phyloP scores from a whole-genome alignment of 1,284 basidiomycete species.

The Cutaneotrichosporon sp. region DNA sequence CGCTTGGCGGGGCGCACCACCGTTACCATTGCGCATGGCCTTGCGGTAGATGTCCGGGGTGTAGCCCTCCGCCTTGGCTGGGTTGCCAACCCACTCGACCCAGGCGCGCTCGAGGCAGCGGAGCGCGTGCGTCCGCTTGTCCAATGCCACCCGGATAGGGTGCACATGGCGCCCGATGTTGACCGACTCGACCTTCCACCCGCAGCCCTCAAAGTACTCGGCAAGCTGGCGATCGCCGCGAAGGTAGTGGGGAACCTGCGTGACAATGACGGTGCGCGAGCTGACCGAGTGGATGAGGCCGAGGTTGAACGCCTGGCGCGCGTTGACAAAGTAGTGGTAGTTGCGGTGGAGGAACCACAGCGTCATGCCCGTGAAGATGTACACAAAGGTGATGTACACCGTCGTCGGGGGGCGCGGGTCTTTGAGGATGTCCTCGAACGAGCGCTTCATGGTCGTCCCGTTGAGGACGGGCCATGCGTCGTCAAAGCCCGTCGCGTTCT shows the following conservation, averaged over 20 bases:
- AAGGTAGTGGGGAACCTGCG: conserved; percentile 77
- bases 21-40: neutral
- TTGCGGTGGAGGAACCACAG: conserved; percentile 85
- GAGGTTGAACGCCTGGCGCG: conserved; percentile 88
- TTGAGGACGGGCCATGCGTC: conserved; percentile 4
- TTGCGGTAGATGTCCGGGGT: conserved; percentile 39
- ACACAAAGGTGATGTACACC: conserved; percentile 88
- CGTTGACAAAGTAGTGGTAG: conserved; percentile 85
- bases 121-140: conserved; percentile 74
- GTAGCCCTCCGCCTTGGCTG: conserved; percentile 61
- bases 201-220: conserved; percentile 83
- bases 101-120: conserved; percentile 78
- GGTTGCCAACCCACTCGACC: conserved; percentile 90
- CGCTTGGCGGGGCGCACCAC: neutral
- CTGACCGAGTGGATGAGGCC: conserved; percentile 93
- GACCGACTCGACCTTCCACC: conserved; percentile 62
- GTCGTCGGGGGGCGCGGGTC: conserved; percentile 83
- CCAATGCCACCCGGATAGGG: conserved; percentile 70
- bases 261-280: conserved; percentile 87
- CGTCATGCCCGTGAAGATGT: conserved; percentile 83
- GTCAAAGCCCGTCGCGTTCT: conserved; percentile 26
- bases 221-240: conserved; percentile 81
- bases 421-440: conserved; percentile 65
- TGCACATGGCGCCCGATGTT: conserved; percentile 83
- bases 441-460: conserved; percentile 4